Evolutionary conservation across 2,329 filamentous ascomycete genomes (phyloP), one percentile per base, ranked within the genome.

Genomic region (Emmonsiellopsis sp.): DNA sequence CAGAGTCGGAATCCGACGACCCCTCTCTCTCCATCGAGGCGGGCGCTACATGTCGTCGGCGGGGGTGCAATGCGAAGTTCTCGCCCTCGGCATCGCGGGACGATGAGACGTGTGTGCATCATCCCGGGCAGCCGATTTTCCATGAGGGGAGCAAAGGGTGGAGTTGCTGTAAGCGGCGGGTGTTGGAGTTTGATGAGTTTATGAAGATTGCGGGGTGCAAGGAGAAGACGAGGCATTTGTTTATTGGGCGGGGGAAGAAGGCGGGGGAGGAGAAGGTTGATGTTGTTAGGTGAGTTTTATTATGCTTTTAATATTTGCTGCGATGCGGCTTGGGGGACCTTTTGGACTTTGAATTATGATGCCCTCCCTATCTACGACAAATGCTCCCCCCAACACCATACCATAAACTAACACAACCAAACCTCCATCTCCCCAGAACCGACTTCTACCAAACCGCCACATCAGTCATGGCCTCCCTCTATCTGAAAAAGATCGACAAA

Each of bases 91-190:
- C 75, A 43, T 70, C 74, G 35, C 76, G 87, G 59, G 82, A 86
- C 34, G 80, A 77, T 1, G 91, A 96, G 75, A 78, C 82, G 57
- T 98, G 93, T 67, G 79, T 88, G 46, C 85, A 95, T 66, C 93
- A 98, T 71, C 91, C 93, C 0, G 93, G 93, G 4, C 82, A 80
- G 20, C 89, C 93, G 26, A 85, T 98, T 61, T 98, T 98, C 74
- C 93, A 98, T 70, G 93, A 98, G 75, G 93, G 93, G 37, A 95
- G 89, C 74, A 98, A 98, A 76, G 93, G 93, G 1, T 98, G 93
- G 79, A 90, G 84, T 55, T 98, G 93, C 77, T 98, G 93, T 75
- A 97, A 97, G 80, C 79, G 89, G 63, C 81, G 90, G 38, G 93
- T 98, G 54, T 75, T 98, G 55, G 93, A 98, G 67, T 98, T 98